Evolutionary conservation across 495 filamentous ascomycete genomes (phyloP).

Genomic region (Astrothelium subdiscretum): DNA sequence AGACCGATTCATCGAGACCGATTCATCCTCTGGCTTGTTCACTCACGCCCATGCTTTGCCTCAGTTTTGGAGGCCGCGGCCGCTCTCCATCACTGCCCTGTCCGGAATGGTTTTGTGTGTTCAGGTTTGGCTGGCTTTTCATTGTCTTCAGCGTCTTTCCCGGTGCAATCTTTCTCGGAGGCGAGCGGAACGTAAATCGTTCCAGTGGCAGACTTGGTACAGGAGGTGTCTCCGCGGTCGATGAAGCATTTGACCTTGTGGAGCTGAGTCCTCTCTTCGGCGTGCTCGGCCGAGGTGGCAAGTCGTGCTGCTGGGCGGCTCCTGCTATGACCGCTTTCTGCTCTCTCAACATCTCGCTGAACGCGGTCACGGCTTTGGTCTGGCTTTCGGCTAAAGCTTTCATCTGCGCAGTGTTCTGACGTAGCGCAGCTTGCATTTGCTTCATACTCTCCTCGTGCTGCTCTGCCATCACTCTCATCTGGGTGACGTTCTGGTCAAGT

Average conservation of each 20-base stretch:
- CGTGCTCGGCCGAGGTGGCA: background rate
- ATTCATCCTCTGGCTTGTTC: background rate
- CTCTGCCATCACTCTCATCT: background rate
- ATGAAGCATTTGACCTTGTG: background rate
- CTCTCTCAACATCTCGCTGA: background rate
- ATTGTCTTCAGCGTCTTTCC: background rate
- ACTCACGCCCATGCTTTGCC: background rate
- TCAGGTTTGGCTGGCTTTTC: background rate
- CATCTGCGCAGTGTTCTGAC: conserved; percentile 17
- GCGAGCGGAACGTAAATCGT: background rate
- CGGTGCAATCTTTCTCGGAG: background rate
- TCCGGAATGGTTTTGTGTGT: background rate
- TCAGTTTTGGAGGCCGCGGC: background rate
- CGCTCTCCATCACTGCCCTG: background rate
- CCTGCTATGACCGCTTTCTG: background rate
- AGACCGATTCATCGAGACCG: too few species aligned
- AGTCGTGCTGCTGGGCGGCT: background rate
- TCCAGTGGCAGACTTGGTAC: background rate
- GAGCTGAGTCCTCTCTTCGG: background rate
- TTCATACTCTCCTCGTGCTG: conserved; percentile 7
- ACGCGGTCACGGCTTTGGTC: background rate
- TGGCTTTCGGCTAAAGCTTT: conserved; percentile 13
- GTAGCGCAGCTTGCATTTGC: conserved; percentile 11
- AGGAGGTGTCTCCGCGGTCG: background rate
- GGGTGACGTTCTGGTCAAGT: conserved; percentile 3